Percentiles rank a stretch among this genome's conserved stretches.
phyloP scores from a whole-genome alignment of 768 basidiomycete species.

The Serendipita sp. region DNA sequence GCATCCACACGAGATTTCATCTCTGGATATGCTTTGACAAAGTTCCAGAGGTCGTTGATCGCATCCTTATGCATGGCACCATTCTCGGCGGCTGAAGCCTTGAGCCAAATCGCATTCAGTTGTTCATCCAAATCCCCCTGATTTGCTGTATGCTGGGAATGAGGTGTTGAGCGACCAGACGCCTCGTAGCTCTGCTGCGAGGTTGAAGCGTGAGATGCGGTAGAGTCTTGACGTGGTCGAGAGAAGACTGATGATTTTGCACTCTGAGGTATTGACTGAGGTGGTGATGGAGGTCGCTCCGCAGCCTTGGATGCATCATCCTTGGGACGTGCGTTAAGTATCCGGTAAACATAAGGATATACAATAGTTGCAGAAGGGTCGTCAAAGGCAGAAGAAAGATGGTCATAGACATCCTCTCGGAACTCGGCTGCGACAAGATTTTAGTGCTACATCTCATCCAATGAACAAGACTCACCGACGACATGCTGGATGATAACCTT shows the following conservation, averaged over 20 bases:
- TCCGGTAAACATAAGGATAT: slow-evolving; percentile 87
- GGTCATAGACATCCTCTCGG: slow-evolving; percentile 79
- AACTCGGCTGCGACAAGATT: slow-evolving; percentile 42
- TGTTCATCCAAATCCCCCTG: slow-evolving; percentile 83
- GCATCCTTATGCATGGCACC: slow-evolving; percentile 85
- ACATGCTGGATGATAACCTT: slow-evolving; percentile 98
- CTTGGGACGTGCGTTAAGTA: slow-evolving; percentile 38
- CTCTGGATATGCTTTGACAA: slow-evolving; percentile 79
- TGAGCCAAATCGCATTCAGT: slow-evolving; percentile 64
- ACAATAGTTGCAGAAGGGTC: slow-evolving; percentile 96
- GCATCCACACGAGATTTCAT: slow-evolving; percentile 73
- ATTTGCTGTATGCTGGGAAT: slow-evolving; percentile 16
- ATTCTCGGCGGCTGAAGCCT: slow-evolving; percentile 78
- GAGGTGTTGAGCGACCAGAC: slow-evolving; percentile 10
- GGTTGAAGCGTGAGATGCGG: background rate
- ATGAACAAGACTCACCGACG: slow-evolving; percentile 50
- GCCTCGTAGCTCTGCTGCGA: background rate
- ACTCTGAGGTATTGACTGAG: slow-evolving; percentile 45
- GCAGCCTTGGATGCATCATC: background rate
- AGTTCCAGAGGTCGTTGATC: slow-evolving; percentile 87
- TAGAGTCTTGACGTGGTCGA: background rate
- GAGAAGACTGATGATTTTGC: slow-evolving; percentile 4
- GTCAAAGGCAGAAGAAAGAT: slow-evolving; percentile 80
- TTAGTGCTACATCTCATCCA: slow-evolving; percentile 14
- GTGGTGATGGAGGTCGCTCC: slow-evolving; percentile 37